These are phyloP conservation scores for Paramecium sonneborni DNA, from an alignment of 73 alveolate species.

Conservation along the genomic window DNA sequence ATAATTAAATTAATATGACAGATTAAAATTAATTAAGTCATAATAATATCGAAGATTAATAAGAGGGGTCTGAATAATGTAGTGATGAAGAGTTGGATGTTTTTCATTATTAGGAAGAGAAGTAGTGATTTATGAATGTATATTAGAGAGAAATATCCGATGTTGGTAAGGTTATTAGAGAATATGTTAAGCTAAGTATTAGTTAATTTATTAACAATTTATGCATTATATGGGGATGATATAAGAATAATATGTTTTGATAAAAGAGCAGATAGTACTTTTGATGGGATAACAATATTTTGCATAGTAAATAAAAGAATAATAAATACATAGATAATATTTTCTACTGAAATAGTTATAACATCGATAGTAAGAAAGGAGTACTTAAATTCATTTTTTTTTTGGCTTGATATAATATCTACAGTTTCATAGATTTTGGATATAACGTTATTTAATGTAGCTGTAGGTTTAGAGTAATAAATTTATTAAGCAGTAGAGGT, in stretches of 20 bases:
- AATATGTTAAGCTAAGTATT: conserved; percentile 24
- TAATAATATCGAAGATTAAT: background rate
- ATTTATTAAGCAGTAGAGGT: conserved; percentile 46
- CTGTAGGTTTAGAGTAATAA: conserved; percentile 58
- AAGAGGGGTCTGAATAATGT: background rate
- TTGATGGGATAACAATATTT: conserved; percentile 65
- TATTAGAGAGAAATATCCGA: background rate
- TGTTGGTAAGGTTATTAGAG: background rate
- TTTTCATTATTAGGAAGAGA: background rate
- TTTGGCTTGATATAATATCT: conserved; percentile 82
- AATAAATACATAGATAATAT: conserved; percentile 47
- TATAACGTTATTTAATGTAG: conserved; percentile 69
- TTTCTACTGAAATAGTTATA: conserved; percentile 73
- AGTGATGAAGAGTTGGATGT: background rate
- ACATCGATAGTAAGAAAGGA: conserved; percentile 65
- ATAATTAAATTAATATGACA: background rate
- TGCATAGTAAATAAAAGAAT: conserved; percentile 56
- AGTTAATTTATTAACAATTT: conserved; percentile 83
- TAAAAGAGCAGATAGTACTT: conserved; percentile 72
- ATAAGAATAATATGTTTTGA: conserved; percentile 71
- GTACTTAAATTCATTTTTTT: conserved; percentile 70
- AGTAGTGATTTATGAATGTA: background rate
- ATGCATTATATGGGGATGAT: conserved; percentile 90
- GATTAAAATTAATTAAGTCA: background rate
- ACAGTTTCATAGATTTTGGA: conserved; percentile 76